Percentiles rank a stretch among this genome's conserved stretches.
Conservation (phyloP, 2,329 filamentous ascomycete genomes). For the Colletotrichum eleusines region DNA sequence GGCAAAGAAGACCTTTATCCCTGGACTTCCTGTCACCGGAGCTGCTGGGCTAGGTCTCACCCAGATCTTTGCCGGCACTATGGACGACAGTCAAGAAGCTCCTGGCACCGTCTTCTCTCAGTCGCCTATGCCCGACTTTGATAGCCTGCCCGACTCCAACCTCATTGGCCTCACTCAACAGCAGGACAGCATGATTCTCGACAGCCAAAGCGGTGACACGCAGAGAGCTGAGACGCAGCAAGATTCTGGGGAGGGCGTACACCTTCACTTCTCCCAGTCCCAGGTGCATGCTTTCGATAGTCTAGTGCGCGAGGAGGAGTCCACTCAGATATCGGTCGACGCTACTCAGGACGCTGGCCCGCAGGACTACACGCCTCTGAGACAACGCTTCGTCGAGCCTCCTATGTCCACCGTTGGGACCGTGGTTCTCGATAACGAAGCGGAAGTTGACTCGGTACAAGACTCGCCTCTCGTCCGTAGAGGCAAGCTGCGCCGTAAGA, state of each 20-base stretch:
- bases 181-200: conserved; percentile 63
- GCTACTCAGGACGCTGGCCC: conserved; percentile 87
- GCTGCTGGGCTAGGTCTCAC: conserved; percentile 80
- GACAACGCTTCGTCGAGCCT: conserved; percentile 72
- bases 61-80: conserved; percentile 90
- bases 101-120: conserved; percentile 54
- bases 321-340: conserved; percentile 77
- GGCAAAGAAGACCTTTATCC: conserved; percentile 77
- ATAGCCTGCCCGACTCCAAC: conserved; percentile 69
- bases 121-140: conserved; percentile 67
- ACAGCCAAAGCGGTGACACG: conserved; percentile 58
- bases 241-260: conserved; percentile 52
- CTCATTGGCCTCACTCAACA: conserved; percentile 70
- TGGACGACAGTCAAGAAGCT: conserved; percentile 73
- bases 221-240: conserved; percentile 56
- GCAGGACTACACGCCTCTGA: conserved; percentile 77
- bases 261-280: conserved; percentile 70
- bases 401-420: conserved; percentile 80
- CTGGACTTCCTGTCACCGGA: conserved; percentile 71
- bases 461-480: conserved; percentile 76
- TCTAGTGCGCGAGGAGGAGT: conserved; percentile 58
- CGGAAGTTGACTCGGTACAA: conserved; percentile 55
- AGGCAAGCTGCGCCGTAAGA: conserved; percentile 64
- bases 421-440: conserved; percentile 62
- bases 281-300: conserved; percentile 71